Evolutionary conservation across 257 asterid species (phyloP), one percentile per base, ranked within the genome.

Genomic region (Asclepias syriaca): DNA sequence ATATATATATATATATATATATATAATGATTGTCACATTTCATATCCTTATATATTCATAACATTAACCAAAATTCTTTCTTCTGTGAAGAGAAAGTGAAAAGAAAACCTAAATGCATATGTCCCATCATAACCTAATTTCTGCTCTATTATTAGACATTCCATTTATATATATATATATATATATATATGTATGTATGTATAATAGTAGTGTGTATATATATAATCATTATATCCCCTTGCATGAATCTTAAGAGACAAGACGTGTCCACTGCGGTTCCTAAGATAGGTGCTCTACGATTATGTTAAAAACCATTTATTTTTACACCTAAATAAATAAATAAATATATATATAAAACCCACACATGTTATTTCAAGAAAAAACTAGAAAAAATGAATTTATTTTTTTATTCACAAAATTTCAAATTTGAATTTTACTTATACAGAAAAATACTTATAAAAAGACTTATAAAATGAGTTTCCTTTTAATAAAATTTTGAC

Each of bases 61-160:
- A 50, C 18, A 50, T 13, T 15, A 50, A 50, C n/a, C 58, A 53
- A 2, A 53, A 53, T 18, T 53, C 57, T 53, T 51, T 40, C 19
- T 16, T 3, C 57, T 16, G 22, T 53, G 9, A 60, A 29, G 66
- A 60, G 29, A 2, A 37, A 34, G 5, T 18, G 65, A 59, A 59
- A 59, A 29, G 34, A 13, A 15, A 0, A 3, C 1, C 11, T 0
- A 32, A 4, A 61, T 8, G 24, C 65, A 43, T 43, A 8, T 22
- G 72, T 73, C 72, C 43, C 72, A 65, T 73, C 77, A 73, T 4
- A 13, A 65, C 77, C 77, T 73, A 73, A 73, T 39, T 65, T 39
- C 32, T 65, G 19, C 59, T 19, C 21, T 54, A 40, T 43, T 43
- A 43, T 43, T 43, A 43, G 48, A 43, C 48, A 43, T 6, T 43